Evolutionary conservation across 129 eudicot genomes (phyloP), one percentile per base, ranked within the genome.

Genomic region (Deinandra increscens): DNA sequence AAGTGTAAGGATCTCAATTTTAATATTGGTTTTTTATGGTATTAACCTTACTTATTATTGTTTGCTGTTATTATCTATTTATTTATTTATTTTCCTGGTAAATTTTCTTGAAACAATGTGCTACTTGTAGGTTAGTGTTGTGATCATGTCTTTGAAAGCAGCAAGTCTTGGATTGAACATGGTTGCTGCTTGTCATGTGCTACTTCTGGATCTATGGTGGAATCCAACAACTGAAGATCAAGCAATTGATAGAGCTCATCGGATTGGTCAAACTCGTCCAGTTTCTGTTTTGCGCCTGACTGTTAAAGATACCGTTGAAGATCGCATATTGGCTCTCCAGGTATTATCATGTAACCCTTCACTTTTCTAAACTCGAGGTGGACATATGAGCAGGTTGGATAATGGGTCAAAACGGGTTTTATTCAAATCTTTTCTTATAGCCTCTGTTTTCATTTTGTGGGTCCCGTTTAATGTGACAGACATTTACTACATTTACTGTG

Each of bases 211-310:
- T 74, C 87, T 87, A 5, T 94, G 99, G 97, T 94, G 99, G 99
- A 94, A 94, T 76, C 99, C 99, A n/a, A 94, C 99, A 18, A 94
- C 99, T 3, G 99, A 94, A 82, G 99, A 94, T 78, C 99, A 94
- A 79, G 99, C 99, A 39, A 82, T 94, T 59, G 99, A 94, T 70
- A 71, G 99, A 79, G 97, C 99, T 5, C 99, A 94, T 75, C 81
- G 99, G 75, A 94, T 94, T 18, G 99, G 99, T 18, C 99, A 94
- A 82, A 94, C 91, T 44, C 97, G 99, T 17, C 97, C 99, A 2
- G 99, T 94, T 75, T 78, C 93, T 36, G 99, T 94, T 64, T 85
- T 81, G 61, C 87, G 97, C 78, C 76, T 94, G 74, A 94, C 99
- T 58, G 95, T 93, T 43, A 89, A 84, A 77, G 97, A 93, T 74